Conservation (phyloP, 306 rosid species). For the Medicago lupulina region DNA sequence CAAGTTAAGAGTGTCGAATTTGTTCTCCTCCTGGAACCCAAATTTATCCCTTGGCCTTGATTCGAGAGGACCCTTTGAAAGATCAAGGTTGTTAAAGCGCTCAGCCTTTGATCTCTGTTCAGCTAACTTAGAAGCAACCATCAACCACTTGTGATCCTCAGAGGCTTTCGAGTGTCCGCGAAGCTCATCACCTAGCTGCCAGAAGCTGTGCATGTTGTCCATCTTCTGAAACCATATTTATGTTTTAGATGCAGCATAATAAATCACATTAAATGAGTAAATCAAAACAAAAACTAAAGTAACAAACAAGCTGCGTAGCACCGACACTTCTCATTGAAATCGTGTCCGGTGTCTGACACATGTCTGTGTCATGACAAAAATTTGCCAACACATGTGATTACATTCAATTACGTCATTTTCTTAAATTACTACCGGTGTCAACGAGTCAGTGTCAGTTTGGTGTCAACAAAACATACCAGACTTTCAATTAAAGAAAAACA, state of each 20-base stretch:
- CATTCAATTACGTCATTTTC: no score
- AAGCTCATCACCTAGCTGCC: constrained; percentile 97
- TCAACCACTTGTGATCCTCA: constrained; percentile 92
- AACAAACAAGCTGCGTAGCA: not conserved
- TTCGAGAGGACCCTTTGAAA: constrained; percentile 75
- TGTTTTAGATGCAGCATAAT: constrained; percentile 17
- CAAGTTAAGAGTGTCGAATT: constrained; percentile 76
- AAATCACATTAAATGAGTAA: constrained; percentile 19
- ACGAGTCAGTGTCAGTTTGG: no score
- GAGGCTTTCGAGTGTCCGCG: constrained; percentile 92
- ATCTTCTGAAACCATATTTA: constrained; percentile 56
- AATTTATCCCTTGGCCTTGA: constrained; percentile 77
- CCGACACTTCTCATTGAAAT: no score
- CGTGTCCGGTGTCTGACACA: no score
- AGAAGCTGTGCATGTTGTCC: constrained; percentile 85
- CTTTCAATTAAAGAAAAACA: not conserved
- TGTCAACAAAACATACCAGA: not conserved
- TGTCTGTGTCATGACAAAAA: no score
- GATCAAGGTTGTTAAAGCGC: constrained; percentile 90
- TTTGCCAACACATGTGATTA: no score
- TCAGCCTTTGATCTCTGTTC: constrained; percentile 93
- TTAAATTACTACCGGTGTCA: no score
- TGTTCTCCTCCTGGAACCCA: constrained; percentile 94
- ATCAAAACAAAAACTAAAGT: constrained; percentile 15
- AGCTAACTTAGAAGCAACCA: constrained; percentile 94